Conservation (phyloP, 495 filamentous ascomycete species). For the Pyrenopolyporus hunteri region DNA sequence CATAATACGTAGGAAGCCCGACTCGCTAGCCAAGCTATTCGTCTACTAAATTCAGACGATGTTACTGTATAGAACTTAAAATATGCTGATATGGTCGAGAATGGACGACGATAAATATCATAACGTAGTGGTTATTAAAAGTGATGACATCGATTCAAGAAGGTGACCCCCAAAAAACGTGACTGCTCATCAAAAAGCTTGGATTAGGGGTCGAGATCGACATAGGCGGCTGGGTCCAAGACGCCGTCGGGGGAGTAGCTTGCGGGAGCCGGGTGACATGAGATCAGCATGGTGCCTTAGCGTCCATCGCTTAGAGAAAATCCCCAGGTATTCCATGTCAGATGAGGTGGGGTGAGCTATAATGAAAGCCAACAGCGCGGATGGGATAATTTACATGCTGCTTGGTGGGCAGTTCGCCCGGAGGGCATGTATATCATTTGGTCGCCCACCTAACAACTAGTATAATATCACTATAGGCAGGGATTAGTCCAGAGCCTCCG, state of each 20-base stretch:
- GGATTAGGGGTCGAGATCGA: slow-evolving; percentile 41
- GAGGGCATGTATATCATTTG: slow-evolving; percentile 25
- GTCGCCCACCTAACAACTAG: slow-evolving; percentile 18
- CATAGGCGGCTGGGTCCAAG: slow-evolving; percentile 33
- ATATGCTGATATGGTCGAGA: slow-evolving; percentile 1
- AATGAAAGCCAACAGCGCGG: slow-evolving; percentile 18
- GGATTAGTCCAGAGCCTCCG: slow-evolving; percentile 37
- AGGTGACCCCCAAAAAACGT: slow-evolving; percentile 36
- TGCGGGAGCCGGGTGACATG: slow-evolving; percentile 39
- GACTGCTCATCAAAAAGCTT: slow-evolving; percentile 33
- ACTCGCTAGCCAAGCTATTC: background rate
- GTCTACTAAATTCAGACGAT: background rate
- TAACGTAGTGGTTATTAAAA: slow-evolving; percentile 20
- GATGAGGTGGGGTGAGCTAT: slow-evolving; percentile 37
- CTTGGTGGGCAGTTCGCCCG: slow-evolving; percentile 21
- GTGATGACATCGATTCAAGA: slow-evolving; percentile 36
- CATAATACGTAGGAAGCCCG: too few relatives aligned
- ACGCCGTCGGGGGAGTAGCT: slow-evolving; percentile 35
- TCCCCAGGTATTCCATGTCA: slow-evolving; percentile 36
- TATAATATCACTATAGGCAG: slow-evolving; percentile 27
- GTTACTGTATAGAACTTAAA: background rate
- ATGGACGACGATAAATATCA: slow-evolving; percentile 13
- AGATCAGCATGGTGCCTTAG: slow-evolving; percentile 44
- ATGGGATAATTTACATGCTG: slow-evolving; percentile 25
- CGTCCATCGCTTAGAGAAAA: slow-evolving; percentile 39